These are phyloP conservation scores for Steccherinum ochraceum DNA, from an alignment of 768 basidiomycete species.

Conservation along the genomic window DNA sequence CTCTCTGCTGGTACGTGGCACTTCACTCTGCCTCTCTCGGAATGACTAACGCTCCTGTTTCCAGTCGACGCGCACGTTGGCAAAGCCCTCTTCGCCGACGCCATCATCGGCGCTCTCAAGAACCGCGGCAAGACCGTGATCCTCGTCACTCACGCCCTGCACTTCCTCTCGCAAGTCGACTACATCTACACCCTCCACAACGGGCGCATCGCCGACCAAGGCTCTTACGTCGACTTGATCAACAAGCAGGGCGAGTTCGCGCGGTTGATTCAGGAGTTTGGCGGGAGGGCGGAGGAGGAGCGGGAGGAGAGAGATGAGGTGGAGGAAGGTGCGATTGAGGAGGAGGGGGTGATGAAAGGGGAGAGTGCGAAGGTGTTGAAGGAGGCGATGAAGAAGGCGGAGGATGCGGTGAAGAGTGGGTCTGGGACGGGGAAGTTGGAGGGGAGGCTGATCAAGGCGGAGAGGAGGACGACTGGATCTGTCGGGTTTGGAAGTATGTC, in stretches of 20 bases:
- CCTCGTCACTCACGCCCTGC: slow-evolving; percentile 50
- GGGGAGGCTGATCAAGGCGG: slow-evolving; percentile 60
- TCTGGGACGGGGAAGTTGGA: slow-evolving; percentile 58
- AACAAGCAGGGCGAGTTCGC: slow-evolving; percentile 46
- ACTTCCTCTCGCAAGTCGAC: slow-evolving; percentile 47
- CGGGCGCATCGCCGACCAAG: slow-evolving; percentile 41
- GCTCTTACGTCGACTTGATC: slow-evolving; percentile 49
- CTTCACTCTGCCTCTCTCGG: not conserved
- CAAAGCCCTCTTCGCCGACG: slow-evolving; percentile 58
- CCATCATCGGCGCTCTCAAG: slow-evolving; percentile 45
- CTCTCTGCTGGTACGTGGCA: slow-evolving; percentile 47
- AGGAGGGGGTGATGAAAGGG: slow-evolving; percentile 27
- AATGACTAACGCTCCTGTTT: not conserved
- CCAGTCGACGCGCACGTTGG: slow-evolving; percentile 73
- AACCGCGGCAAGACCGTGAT: slow-evolving; percentile 43
- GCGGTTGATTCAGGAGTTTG: slow-evolving; percentile 54
- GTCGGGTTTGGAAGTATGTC: slow-evolving; percentile 42
- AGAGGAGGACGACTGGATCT: slow-evolving; percentile 60
- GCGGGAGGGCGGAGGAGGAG: slow-evolving; percentile 36
- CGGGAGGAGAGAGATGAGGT: slow-evolving; percentile 27
- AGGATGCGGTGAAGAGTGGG: slow-evolving; percentile 28
- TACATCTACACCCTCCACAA: slow-evolving; percentile 41
- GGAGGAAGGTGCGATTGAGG: slow-evolving; percentile 21
- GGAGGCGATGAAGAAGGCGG: slow-evolving; percentile 26
- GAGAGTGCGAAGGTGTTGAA: slow-evolving; percentile 19